Base-by-base conservation (phyloP, 2,329 filamentous ascomycete species). In the Colletotrichum cereale region DNA sequence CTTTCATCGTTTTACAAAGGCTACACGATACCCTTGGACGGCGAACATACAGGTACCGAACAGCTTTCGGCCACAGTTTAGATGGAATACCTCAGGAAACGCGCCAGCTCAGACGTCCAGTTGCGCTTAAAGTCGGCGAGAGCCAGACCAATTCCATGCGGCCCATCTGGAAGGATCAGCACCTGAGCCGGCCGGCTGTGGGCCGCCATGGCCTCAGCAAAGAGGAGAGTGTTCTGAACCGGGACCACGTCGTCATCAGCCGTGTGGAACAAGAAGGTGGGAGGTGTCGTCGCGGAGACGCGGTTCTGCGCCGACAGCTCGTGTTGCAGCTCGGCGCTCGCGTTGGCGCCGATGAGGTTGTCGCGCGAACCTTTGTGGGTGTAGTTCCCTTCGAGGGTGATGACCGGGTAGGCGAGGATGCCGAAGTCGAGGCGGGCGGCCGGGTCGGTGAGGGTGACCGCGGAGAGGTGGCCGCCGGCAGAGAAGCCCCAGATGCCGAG, bases 201-300 rank as follows among this genome's bases (percentile, higher is more conserved):
- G 2, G 58, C 60, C 2, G 75, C 75, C 76, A 80, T 74, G 14
- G 77, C 76, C 21, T 73, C 58, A 8, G 75, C 73, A 40, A 79
- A 80, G 3, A 74, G 62, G 31, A 80, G 73, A 3, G 75, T 36
- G 60, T 80, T 80, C 62, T 77, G 71, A 1, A 79, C 76, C 8
- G 75, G 72, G 18, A 80, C 78, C 7, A 40, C 29, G 1, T 44
- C 66, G 53, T 79, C 78, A 58, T 79, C 77, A 55, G 77, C 72
- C 2, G 78, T 78, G 69, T 80, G 79, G 69, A 80, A 82, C n/a
- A 79, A 36, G 73, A 83, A 82, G 5, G 77, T 79, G 40, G 80
- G 79, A 69, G 76, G 80, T 71, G 77, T 77, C 21, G 62, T 47
- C 6, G 36, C 66, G 10, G 67, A 69, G 2, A 80, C 77, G 11